Percentiles rank a stretch among this genome's conserved stretches.
Conservation (phyloP, 2,329 filamentous ascomycete genomes). For the Karstenula rhodostoma region DNA sequence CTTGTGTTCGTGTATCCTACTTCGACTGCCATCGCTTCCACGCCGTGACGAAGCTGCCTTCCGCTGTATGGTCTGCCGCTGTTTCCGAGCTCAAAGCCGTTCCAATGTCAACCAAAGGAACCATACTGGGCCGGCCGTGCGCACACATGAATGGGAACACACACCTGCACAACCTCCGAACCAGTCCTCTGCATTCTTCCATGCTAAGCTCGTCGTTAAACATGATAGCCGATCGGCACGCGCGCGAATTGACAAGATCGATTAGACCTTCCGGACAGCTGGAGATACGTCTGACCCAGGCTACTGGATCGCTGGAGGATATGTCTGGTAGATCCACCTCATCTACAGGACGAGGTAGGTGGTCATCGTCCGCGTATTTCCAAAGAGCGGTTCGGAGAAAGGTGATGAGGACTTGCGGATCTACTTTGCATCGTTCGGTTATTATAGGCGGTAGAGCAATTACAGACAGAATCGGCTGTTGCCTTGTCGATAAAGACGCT, state of each 20-base stretch:
- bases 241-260: slow-evolving; percentile 77
- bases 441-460: slow-evolving; percentile 74
- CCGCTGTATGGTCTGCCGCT: not conserved
- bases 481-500: slow-evolving; percentile 14
- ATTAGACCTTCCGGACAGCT: slow-evolving; percentile 78
- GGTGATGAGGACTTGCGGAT: slow-evolving; percentile 76
- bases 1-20: not conserved
- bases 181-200: slow-evolving; percentile 66
- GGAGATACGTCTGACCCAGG: slow-evolving; percentile 70
- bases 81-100: not conserved
- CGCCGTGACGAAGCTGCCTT: slow-evolving; percentile 13
- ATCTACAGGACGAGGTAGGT: slow-evolving; percentile 9
- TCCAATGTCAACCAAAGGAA: slow-evolving; percentile 52
- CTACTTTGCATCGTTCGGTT: slow-evolving; percentile 74
- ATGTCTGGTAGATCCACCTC: not conserved
- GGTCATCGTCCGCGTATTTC: slow-evolving; percentile 54
- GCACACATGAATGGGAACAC: slow-evolving; percentile 84
- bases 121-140: slow-evolving; percentile 69
- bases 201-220: slow-evolving; percentile 75
- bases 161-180: slow-evolving; percentile 67
- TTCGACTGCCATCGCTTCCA: slow-evolving; percentile 22
- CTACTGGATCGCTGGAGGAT: slow-evolving; percentile 7
- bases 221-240: slow-evolving; percentile 84
- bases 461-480: slow-evolving; percentile 56
- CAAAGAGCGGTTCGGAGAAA: slow-evolving; percentile 79